Evolutionary conservation across 2,329 filamentous ascomycete species (phyloP).

Genomic region (Diaporthe sp.): DNA sequence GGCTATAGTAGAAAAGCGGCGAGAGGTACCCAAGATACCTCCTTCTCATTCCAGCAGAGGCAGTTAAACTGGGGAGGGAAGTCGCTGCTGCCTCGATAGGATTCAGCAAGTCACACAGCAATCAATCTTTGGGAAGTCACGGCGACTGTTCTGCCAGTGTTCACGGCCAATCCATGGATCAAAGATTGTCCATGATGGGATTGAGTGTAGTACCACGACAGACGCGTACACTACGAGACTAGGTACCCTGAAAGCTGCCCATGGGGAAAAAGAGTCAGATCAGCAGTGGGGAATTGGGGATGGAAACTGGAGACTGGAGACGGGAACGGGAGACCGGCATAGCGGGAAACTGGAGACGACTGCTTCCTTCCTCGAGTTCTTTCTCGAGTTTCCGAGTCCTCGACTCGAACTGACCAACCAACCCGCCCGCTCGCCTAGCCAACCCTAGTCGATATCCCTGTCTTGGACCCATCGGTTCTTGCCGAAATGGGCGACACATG

Average conservation of each 20-base stretch:
- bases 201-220: neutral
- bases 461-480: conserved; percentile 11
- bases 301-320: neutral
- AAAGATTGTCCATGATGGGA: neutral
- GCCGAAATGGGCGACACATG: conserved; percentile 21
- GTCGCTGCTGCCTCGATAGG: neutral
- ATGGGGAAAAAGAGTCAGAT: conserved; percentile 10
- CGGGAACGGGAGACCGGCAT: neutral
- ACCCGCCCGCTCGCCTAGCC: neutral
- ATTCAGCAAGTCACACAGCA: neutral
- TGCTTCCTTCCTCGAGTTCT: neutral
- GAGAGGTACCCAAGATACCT: neutral
- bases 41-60: neutral
- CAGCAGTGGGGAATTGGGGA: conserved; percentile 11
- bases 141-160: neutral
- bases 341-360: neutral
- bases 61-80: neutral
- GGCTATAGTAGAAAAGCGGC: neutral
- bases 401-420: neutral
- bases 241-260: conserved; percentile 19
- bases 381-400: neutral
- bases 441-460: neutral
- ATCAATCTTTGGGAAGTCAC: too few relatives aligned
- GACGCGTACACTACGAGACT: neutral
- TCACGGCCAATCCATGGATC: neutral